These are phyloP conservation scores for Phaffomyces antillensis DNA, from an alignment of 805 yeast species.

Conservation along the genomic window DNA sequence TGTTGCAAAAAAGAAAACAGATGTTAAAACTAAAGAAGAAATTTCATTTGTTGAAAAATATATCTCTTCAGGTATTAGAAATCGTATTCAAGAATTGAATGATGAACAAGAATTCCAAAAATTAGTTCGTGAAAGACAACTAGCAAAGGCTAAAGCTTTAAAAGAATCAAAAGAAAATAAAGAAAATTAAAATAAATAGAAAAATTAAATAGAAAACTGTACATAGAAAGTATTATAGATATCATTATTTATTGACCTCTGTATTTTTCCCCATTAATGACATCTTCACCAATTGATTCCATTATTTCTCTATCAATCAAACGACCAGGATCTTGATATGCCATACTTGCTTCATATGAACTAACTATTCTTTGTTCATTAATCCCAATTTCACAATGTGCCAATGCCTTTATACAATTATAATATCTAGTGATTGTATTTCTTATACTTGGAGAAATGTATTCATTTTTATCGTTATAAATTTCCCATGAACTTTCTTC, in stretches of 20 bases:
- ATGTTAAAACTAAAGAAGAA: slow-evolving; percentile 41
- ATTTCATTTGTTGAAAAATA: slow-evolving; percentile 45
- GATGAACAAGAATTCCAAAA: slow-evolving; percentile 5
- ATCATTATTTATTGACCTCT: slow-evolving; percentile 39
- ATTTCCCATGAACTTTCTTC: slow-evolving; percentile 94
- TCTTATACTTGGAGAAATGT: slow-evolving; percentile 52
- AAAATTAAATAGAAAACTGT: slow-evolving; percentile 1
- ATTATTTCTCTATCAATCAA: slow-evolving; percentile 67
- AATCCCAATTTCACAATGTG: slow-evolving; percentile 80
- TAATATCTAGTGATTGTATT: slow-evolving; percentile 78
- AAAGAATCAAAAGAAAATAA: background rate
- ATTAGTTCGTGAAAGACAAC: slow-evolving; percentile 5
- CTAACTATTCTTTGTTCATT: slow-evolving; percentile 71
- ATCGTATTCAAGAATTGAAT: slow-evolving; percentile 17
- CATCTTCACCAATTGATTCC: slow-evolving; percentile 66
- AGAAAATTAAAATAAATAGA: background rate
- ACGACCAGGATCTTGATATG: slow-evolving; percentile 61
- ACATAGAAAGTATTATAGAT: background rate
- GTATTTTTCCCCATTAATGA: slow-evolving; percentile 66
- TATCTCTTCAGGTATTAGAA: slow-evolving; percentile 31
- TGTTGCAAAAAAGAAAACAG: slow-evolving; percentile 70
- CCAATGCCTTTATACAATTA: slow-evolving; percentile 75
- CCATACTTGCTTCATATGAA: slow-evolving; percentile 87
- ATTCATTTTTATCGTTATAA: slow-evolving; percentile 83
- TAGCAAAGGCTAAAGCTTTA: background rate